Base-by-base conservation (phyloP, 179 eudicot genomes). In the Spergularia azorica region DNA sequence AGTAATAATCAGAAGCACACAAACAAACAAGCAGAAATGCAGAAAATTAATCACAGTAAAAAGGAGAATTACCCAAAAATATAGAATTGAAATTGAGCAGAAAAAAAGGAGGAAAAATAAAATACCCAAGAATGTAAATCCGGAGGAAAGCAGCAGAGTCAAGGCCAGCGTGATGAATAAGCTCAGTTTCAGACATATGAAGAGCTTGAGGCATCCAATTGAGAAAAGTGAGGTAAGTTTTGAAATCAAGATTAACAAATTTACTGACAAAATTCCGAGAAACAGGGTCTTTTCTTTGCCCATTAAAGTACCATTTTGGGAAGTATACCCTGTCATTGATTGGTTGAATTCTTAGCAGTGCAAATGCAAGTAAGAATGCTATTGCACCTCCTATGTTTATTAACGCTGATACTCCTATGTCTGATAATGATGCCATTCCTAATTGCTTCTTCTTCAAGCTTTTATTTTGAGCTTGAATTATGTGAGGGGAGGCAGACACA, bases 161-260 rank as follows among this genome's bases (percentile, higher is more conserved):
- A 79, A 90, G 83, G 43, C 95, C 92, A 79, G 95, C 95, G 80
- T 90, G 92, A 15, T 64, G 68, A 78, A 90, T 84, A 51, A 90
- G 81, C 12, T 85, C 81, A 58, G 72, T 13, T 59, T 90, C 89
- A 76, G 82, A 76, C 95, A 90, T 86, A 52, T 77, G 76, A 54
- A 90, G 6, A 64, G 92, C 95, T 36, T 90, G 86, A 77, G 95
- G 95, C 90, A 90, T 87, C 92, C 95, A 90, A 79, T 85, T 90
- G 20, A 90, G 89, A 46, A 90, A 90, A 15, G 85, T 82, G 9
- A 89, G 76, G 67, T 90, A 90, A 73, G 92, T 89, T 76, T 75
- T 83, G 50, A 80, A 66, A 72, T 90, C 78, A 62, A 89, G 84
- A 77, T 90, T 90, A 18, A 90, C 90, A 74, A 86, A 86, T 63